Evolutionary conservation across 768 basidiomycete species (phyloP), one percentile per base, ranked within the genome.

Genomic region (Pilatotrama ljubarskyi): DNA sequence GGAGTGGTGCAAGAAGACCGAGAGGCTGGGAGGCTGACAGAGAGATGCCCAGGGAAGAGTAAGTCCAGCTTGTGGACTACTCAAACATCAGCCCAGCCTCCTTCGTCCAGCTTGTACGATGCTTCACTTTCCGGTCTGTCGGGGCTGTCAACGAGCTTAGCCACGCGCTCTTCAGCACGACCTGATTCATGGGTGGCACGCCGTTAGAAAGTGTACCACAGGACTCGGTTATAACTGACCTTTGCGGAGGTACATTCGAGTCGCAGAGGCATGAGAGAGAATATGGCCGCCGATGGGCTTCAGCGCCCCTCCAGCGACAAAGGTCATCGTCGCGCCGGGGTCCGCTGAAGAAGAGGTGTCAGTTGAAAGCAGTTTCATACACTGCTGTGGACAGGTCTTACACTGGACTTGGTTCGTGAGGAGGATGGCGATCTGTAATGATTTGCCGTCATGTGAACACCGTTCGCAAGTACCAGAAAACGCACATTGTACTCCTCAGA

Each of bases 361-460:
- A 38, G 17, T 24, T 59, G n/a, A 55, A n/a, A 49, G 0, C 24
- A 44, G 51, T 9, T 50, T 38, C 22, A 14, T 18, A 1, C 20
- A 20, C 13, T 47, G 49, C 44, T 53, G 44, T 17, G 5, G 44
- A 37, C 38, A 44, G 6, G 17, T 68, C 78, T 49, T 69, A 88
- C 90, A 90, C 81, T 93, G 91, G 2, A 94, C 94, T 81, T 96
- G 94, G 68, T 96, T 96, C 15, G 94, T 97, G 58, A 97, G 80
- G 29, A 97, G 80, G 43, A 98, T 83, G 13, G 85, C 90, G 63
- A 97, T 82, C 89, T 95, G 55, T 18, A 40, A 57, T 43, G 25
- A 25, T 38, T 54, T 59, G 43, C 44, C 38, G 24, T 42, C 55
- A 47, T 43, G 9, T 3, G 10, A 7, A 37, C 25, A 37, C 2